Percentiles rank a stretch among this genome's conserved stretches.
phyloP scores from a whole-genome alignment of 108 stramenopile species.

The Stephanodiscus triporus region DNA sequence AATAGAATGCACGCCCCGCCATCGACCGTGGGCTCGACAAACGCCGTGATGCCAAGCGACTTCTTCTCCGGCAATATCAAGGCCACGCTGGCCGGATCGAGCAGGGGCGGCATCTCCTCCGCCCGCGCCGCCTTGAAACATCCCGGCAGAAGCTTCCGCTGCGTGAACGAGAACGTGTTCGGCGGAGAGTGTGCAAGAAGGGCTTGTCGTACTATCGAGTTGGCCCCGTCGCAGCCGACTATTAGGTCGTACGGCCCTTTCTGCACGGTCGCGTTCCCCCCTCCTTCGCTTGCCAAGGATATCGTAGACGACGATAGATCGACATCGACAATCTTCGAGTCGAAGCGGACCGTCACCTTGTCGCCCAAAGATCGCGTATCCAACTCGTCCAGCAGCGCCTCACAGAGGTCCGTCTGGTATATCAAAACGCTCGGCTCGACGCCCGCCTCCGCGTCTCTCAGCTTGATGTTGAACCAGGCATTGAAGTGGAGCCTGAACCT shows the following conservation, averaged over 20 bases:
- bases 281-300: constrained; percentile 1
- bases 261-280: neutral
- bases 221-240: constrained; percentile 78
- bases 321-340: constrained; percentile 34
- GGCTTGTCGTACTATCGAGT: constrained; percentile 62
- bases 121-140: constrained; percentile 71
- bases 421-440: constrained; percentile 69
- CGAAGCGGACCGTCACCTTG: constrained; percentile 33
- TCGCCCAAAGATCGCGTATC: constrained; percentile 20
- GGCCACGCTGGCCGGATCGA: constrained; percentile 66
- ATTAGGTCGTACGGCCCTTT: constrained; percentile 60
- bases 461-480: constrained; percentile 37
- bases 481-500: constrained; percentile 65
- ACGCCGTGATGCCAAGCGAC: constrained; percentile 51
- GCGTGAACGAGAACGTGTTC: constrained; percentile 33
- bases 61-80: constrained; percentile 62
- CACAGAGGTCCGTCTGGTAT: constrained; percentile 81
- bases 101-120: constrained; percentile 39
- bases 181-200: constrained; percentile 32
- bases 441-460: constrained; percentile 46
- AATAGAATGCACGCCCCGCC: constrained; percentile 74
- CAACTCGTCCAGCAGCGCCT: constrained; percentile 63
- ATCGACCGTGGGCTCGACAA: constrained; percentile 66
- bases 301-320: constrained; percentile 18
- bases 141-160: constrained; percentile 51